Conservation (phyloP, 2,329 filamentous ascomycete species). For the Emericellopsis cladophorae region DNA sequence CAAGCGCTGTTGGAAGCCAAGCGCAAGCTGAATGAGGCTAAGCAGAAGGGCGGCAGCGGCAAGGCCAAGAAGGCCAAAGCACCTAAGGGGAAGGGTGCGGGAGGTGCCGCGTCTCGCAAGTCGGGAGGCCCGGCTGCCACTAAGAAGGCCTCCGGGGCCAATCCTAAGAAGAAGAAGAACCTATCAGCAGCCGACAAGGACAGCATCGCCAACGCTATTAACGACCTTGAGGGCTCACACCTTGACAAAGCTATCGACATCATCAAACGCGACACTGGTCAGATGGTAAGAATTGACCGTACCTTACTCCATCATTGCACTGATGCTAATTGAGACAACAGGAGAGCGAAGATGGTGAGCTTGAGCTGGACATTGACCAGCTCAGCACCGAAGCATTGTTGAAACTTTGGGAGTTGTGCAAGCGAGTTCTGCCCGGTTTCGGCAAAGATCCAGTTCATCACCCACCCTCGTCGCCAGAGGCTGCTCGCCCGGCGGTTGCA, state of each 20-base stretch:
- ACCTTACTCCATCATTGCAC: not conserved
- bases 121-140: conserved; percentile 17
- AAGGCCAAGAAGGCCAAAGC: conserved; percentile 41
- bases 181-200: conserved; percentile 78
- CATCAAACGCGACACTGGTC: conserved; percentile 76
- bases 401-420: conserved; percentile 35
- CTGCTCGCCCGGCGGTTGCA: conserved; percentile 7
- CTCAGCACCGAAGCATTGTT: conserved; percentile 41
- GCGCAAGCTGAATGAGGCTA: conserved; percentile 40
- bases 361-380: conserved; percentile 47
- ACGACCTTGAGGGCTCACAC: conserved; percentile 63
- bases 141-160: conserved; percentile 15
- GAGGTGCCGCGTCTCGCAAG: conserved; percentile 27
- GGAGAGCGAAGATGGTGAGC: conserved; percentile 47
- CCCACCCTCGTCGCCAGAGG: conserved; percentile 16
- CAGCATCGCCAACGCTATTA: conserved; percentile 76
- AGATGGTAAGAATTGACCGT: conserved; percentile 45
- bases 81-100: conserved; percentile 41
- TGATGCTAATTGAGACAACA: conserved; percentile 16
- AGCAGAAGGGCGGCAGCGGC: conserved; percentile 30
- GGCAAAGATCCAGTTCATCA: conserved; percentile 17
- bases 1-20: conserved; percentile 64
- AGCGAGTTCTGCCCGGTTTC: conserved; percentile 27
- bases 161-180: conserved; percentile 36
- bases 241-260: conserved; percentile 75